Base-by-base conservation (phyloP, 2,329 filamentous ascomycete genomes). In the Cladophialophora chaetospira region DNA sequence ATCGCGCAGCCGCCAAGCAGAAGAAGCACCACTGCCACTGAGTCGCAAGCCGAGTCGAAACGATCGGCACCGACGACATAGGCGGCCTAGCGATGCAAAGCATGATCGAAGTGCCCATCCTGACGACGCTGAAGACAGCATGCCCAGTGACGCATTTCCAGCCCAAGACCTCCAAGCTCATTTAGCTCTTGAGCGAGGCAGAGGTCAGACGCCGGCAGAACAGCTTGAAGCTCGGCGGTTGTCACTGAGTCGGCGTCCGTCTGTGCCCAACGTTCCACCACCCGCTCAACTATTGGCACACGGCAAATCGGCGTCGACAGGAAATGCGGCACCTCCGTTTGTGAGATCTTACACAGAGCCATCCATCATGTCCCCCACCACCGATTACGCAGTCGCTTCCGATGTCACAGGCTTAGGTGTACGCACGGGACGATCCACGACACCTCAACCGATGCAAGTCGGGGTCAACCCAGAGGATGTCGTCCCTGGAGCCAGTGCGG, bases 181-280 rank as follows among this genome's bases (percentile, higher is more conserved):
- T 10, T 43, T 40, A 81, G 65, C 85, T 79, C 79, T 84, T 29
- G 85, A 88, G 58, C 77, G 83, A 44, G 82, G 84, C 45, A 88
- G 87, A 73, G 89, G 87, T 72, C 88, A 91, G 63, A 78, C 85
- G 46, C 88, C 88, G 8, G 91, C 91, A 5, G 86, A 88, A 45
- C 92, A 97, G 72, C 82, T 97, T 0, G 92, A 97, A 72, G 89
- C 94, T 67, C 85, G 93, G 25, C 86, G 93, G 56, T 84, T 89
- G 68, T 97, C 93, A 11, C 79, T 96, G 23, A 90, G 89, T 17
- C 83, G 89, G 53, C 83, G 91, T 47, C 88, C 91, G 3, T 89
- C 88, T 21, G 90, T 87, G 2, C 91, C 91, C 0, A 77, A 85
- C 0, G 95, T 97, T 59, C 86, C 89, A 4, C 86, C 91, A 63